Evolutionary conservation across 2,329 filamentous ascomycete genomes (phyloP), one percentile per base, ranked within the genome.

Genomic region (Ophiosphaerella narmari): DNA sequence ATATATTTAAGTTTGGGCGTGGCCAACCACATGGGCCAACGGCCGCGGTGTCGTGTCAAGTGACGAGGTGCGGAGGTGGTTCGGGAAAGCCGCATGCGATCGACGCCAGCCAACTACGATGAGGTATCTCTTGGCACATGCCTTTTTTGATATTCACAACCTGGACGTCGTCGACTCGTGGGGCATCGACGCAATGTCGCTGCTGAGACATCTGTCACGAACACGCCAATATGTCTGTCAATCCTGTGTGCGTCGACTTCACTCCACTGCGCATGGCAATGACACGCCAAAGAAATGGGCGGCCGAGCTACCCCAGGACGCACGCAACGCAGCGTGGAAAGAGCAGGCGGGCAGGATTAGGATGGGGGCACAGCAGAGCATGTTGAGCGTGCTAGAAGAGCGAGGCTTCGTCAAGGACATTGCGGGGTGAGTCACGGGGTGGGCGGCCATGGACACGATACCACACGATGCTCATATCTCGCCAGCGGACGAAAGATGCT

Each of bases 361-460:
- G 37, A 43, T 59, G 18, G 70, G 71, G 2, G 43, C 54, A 14
- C 62, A 70, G 49, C 59, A 71, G 54, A 72, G 70, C 60, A 79
- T 87, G 45, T 84, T 88, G 75, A 82, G 84, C 44, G 62, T 87
- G 14, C 77, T 94, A 11, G 83, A 89, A 60, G 85, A 89, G 71
- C 80, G 90, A 63, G 90, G 89, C 37, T 86, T 84, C 57, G 77
- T 93, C 54, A 89, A 92, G 64, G 84, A 90, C 57, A 78, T 88
- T 31, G 87, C 89, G 58, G 89, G 88, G 87, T 90, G 77, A 58
- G 81, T 70, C 11, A 24, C 11, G 11, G 42, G 60, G 63, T 32
- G 9, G 70, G 47, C 8, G 16, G 13, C 5, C 11, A 35, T 38
- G 21, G 18, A 26, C 39, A 42, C 38, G 7, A 4, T n/a, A 24